Percentiles rank a stretch among this genome's conserved stretches.
Conservation (phyloP, 768 basidiomycete genomes). For the Termitomyces sp. region DNA sequence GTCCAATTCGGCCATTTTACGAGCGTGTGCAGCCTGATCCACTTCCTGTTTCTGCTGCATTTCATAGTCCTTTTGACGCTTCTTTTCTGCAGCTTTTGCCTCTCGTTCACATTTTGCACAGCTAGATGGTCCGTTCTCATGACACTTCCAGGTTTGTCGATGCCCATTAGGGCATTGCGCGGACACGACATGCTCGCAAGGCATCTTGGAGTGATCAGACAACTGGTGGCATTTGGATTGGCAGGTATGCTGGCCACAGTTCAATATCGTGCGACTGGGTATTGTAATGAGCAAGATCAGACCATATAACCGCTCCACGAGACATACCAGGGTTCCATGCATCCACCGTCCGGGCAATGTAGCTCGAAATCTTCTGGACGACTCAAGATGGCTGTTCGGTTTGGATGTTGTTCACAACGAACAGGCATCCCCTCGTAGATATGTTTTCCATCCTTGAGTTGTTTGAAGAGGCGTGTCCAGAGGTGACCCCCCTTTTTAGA, state of each 20-base stretch:
- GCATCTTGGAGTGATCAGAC: neutral
- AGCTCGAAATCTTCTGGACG: neutral
- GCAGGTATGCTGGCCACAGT: neutral
- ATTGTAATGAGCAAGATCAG: neutral
- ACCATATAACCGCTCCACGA: neutral
- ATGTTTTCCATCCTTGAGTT: neutral
- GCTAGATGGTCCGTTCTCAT: neutral
- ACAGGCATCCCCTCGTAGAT: neutral
- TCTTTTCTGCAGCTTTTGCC: neutral
- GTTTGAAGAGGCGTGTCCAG: neutral
- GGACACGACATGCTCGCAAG: neutral
- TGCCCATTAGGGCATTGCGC: neutral
- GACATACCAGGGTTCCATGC: neutral
- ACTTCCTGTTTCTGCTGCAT: neutral
- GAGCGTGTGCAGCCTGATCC: neutral
- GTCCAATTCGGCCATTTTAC: neutral
- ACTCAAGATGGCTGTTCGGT: neutral
- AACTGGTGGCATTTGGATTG: neutral
- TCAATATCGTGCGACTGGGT: neutral
- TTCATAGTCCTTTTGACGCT: neutral
- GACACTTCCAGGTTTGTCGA: neutral
- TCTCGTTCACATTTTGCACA: neutral
- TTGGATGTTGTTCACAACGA: neutral
- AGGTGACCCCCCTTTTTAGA: neutral
- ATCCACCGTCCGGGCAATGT: conserved; percentile 1